Conservation (phyloP, 2,329 filamentous ascomycete species). For the Aspergillus neotritici region DNA sequence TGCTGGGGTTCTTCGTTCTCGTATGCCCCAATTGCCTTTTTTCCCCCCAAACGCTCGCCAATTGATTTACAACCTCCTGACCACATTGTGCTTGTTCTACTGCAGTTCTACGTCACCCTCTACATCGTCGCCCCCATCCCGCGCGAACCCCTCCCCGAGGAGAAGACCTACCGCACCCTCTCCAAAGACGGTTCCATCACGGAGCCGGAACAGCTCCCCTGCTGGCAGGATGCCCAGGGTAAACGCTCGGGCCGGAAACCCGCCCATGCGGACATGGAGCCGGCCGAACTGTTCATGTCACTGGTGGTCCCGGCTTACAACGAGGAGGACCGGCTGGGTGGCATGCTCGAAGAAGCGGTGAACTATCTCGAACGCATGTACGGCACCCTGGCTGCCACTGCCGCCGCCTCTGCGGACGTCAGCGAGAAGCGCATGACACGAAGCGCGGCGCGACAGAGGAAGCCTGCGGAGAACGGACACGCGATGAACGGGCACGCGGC, state of each 20-base stretch:
- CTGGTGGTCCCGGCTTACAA: slow-evolving; percentile 96
- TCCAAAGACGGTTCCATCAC: slow-evolving; percentile 57
- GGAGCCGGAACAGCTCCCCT: slow-evolving; percentile 59
- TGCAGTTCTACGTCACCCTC: slow-evolving; percentile 61
- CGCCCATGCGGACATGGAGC: slow-evolving; percentile 54
- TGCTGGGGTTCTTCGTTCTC: slow-evolving; percentile 28
- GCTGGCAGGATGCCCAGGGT: slow-evolving; percentile 78
- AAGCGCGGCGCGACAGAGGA: slow-evolving; percentile 21
- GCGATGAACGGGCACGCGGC: slow-evolving; percentile 27
- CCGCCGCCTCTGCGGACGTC: background rate
- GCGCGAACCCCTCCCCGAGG: slow-evolving; percentile 64
- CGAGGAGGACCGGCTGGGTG: slow-evolving; percentile 73
- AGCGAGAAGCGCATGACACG: background rate
- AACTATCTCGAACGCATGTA: slow-evolving; percentile 75
- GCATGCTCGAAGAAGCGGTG: slow-evolving; percentile 86
- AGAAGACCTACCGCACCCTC: slow-evolving; percentile 80
- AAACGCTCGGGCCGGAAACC: slow-evolving; percentile 46
- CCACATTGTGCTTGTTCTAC: background rate
- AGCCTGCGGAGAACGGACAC: slow-evolving; percentile 24
- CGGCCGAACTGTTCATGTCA: slow-evolving; percentile 76
- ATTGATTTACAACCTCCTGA: background rate
- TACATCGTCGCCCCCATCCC: slow-evolving; percentile 75
- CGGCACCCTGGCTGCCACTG: slow-evolving; percentile 43
- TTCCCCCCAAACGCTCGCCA: background rate
- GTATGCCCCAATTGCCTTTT: slow-evolving; percentile 21